Percentiles rank a stretch among this genome's conserved stretches.
phyloP scores from a whole-genome alignment of 805 yeast species.

The Saturnispora gosingensis region DNA sequence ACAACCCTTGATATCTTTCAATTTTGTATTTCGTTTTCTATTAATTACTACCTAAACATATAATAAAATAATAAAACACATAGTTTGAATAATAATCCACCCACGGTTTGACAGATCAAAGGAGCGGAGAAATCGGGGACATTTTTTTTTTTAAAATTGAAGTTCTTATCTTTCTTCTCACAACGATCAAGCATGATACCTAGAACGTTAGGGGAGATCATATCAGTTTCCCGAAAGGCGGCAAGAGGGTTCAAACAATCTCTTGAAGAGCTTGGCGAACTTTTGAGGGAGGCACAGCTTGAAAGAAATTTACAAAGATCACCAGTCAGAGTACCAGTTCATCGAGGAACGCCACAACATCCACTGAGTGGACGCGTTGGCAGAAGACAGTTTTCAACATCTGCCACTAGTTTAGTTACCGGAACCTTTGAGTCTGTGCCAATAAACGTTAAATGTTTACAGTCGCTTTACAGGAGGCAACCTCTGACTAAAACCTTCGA shows the following conservation, averaged over 20 bases:
- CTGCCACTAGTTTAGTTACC: background rate
- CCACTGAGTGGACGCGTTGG: constrained; percentile 17
- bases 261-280: constrained; percentile 39
- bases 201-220: constrained; percentile 31
- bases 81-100: too few species aligned
- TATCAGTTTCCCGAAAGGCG: constrained; percentile 36
- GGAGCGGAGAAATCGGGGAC: background rate
- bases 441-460: constrained; percentile 1
- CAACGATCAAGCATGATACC: constrained; percentile 12
- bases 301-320: constrained; percentile 27
- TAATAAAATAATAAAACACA: background rate
- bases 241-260: constrained; percentile 39
- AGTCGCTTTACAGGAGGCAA: constrained; percentile 1
- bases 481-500: constrained; percentile 11
- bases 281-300: constrained; percentile 23
- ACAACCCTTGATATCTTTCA: background rate
- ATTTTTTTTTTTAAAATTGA: background rate
- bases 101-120: background rate
- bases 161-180: background rate
- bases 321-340: constrained; percentile 30
- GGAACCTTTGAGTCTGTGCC: background rate
- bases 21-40: background rate
- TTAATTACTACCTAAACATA: background rate
- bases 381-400: constrained; percentile 23
- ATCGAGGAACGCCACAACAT: constrained; percentile 8